Evolutionary conservation across 495 filamentous ascomycete genomes (phyloP).

Genomic region (Xylaria palmicola): DNA sequence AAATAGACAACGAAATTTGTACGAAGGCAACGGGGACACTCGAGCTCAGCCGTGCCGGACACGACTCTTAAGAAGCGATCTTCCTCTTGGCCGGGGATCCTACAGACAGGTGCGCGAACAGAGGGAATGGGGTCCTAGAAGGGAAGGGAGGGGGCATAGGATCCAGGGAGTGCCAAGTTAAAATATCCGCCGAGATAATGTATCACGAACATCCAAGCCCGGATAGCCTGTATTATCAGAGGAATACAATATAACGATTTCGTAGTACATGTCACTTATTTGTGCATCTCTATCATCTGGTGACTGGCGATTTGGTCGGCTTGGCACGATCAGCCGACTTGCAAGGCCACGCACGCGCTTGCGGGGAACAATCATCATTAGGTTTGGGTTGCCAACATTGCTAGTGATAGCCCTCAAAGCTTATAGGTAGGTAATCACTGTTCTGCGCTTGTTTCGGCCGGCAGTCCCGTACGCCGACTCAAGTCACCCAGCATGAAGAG

Average conservation of each 20-base stretch:
- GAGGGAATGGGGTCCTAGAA: not conserved
- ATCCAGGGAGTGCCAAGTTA: not conserved
- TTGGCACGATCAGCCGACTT: conserved; percentile 5
- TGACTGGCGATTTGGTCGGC: not conserved
- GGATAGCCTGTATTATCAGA: not conserved
- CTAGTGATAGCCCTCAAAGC: not conserved
- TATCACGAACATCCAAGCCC: not conserved
- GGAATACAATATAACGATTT: conserved; percentile 12
- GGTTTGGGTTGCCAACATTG: not conserved
- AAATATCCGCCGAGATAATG: conserved; percentile 6
- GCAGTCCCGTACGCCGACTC: not conserved
- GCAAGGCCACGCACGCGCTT: not conserved
- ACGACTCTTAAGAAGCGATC: not conserved
- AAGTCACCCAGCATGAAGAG: not conserved
- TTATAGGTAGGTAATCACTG: not conserved
- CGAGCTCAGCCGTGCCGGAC: not conserved
- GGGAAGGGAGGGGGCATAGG: not conserved
- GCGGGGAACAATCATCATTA: not conserved
- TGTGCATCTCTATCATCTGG: conserved; percentile 20
- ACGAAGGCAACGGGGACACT: conserved; percentile 1
- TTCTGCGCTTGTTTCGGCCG: conserved; percentile 1
- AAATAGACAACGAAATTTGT: conserved; percentile 10
- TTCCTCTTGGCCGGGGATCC: conserved; percentile 3
- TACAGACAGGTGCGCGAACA: not conserved
- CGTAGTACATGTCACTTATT: conserved; percentile 32